phyloP scores from a whole-genome alignment of 192 early-diverging fungal species.

The Gonapodya prolifera region DNA sequence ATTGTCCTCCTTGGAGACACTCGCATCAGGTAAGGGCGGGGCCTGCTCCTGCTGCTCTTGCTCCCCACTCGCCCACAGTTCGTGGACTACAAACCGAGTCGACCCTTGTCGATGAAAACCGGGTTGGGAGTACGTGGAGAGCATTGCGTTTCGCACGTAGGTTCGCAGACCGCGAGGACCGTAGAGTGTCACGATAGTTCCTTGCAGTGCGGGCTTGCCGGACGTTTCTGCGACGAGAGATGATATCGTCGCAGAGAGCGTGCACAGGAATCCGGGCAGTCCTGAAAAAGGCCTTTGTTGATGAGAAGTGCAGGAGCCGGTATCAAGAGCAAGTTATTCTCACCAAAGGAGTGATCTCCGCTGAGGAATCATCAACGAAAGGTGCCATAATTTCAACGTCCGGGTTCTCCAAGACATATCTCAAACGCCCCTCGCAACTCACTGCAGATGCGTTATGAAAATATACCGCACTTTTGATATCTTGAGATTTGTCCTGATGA shows the following conservation, averaged over 20 bases:
- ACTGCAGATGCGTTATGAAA: not conserved
- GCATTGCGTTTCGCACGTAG: not conserved
- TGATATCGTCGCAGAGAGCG: not conserved
- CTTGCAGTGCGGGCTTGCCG: not conserved
- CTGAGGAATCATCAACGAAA: not conserved
- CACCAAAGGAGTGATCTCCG: not conserved
- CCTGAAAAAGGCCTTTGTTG: no score
- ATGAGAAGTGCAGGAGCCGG: no score
- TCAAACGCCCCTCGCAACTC: not conserved
- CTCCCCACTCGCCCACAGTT: not conserved
- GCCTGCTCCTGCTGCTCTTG: not conserved
- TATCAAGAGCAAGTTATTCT: no score
- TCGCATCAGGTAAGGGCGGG: no score
- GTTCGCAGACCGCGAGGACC: not conserved
- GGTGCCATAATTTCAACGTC: no score
- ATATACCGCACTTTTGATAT: not conserved
- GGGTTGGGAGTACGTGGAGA: not conserved
- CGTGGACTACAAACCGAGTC: not conserved
- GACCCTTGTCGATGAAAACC: no score
- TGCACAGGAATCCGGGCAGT: not conserved
- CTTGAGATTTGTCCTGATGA: not conserved
- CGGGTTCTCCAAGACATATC: no score
- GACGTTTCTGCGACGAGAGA: not conserved
- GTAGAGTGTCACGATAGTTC: not conserved
- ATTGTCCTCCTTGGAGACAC: not conserved